Conservation (phyloP, 768 basidiomycete genomes). For the Kwoniella pini region DNA sequence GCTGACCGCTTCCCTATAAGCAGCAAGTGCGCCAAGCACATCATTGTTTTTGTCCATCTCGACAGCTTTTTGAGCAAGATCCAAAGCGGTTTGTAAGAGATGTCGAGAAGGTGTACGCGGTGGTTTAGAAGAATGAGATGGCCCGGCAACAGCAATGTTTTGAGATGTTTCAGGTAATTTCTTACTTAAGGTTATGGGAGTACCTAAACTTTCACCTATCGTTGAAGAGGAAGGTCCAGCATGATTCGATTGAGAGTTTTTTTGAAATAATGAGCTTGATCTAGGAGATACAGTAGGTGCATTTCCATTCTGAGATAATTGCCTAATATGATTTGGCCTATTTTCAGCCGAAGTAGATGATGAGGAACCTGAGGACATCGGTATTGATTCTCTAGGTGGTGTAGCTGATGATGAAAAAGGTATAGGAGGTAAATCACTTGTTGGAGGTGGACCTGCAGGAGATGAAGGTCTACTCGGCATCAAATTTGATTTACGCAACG, state of each 20-base stretch:
- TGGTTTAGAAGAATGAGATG: conserved; percentile 5
- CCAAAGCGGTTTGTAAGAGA: conserved; percentile 49
- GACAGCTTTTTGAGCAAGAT: conserved; percentile 52
- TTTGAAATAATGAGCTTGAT: conserved; percentile 13
- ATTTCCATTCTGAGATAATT: background rate
- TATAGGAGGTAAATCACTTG: conserved; percentile 14
- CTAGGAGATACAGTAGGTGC: conserved; percentile 15
- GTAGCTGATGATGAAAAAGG: background rate
- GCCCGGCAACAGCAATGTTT: background rate
- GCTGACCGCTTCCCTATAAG: conserved; percentile 49
- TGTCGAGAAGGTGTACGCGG: conserved; percentile 46
- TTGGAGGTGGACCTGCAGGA: conserved; percentile 23
- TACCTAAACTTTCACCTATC: background rate
- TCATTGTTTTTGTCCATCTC: conserved; percentile 53
- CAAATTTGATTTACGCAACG: conserved; percentile 3
- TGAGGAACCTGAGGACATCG: background rate
- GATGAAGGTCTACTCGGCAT: conserved; percentile 6
- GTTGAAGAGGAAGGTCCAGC: background rate
- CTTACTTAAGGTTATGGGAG: conserved; percentile 6
- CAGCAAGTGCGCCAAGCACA: conserved; percentile 45
- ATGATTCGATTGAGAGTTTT: background rate
- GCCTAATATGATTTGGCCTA: conserved; percentile 1
- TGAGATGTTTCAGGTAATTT: conserved; percentile 4
- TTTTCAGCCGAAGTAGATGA: background rate
- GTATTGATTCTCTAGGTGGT: background rate